These are phyloP conservation scores for Isatis tinctoria DNA, from an alignment of 345 rosid species.

Conservation along the genomic window DNA sequence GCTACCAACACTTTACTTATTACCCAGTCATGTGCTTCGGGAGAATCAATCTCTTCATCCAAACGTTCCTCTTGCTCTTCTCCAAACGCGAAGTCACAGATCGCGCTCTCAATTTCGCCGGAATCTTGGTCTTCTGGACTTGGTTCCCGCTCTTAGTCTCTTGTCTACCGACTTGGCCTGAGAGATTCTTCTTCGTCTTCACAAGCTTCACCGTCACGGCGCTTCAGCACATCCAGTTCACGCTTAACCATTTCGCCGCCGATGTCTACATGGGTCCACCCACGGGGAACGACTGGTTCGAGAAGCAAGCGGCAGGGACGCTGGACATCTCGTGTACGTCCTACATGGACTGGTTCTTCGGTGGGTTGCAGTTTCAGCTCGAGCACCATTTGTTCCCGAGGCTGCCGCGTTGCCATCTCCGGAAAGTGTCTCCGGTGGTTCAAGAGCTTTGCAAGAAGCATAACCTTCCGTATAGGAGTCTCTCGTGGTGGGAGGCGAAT, in stretches of 20 bases:
- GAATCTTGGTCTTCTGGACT: slow-evolving; percentile 75
- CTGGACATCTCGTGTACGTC: slow-evolving; percentile 65
- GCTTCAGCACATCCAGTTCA: slow-evolving; percentile 80
- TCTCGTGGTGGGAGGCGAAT: slow-evolving; percentile 80
- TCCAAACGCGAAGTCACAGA: slow-evolving; percentile 55
- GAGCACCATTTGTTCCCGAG: slow-evolving; percentile 96
- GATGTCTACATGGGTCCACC: slow-evolving; percentile 77
- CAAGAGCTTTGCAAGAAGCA: slow-evolving; percentile 90
- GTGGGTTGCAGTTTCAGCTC: slow-evolving; percentile 96
- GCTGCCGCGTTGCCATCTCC: slow-evolving; percentile 75
- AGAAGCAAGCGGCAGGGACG: slow-evolving; percentile 88
- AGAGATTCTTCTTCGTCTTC: slow-evolving; percentile 67
- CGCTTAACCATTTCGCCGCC: slow-evolving; percentile 83
- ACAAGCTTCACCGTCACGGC: slow-evolving; percentile 65
- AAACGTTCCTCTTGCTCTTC: slow-evolving; percentile 65
- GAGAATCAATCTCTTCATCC: slow-evolving; percentile 70
- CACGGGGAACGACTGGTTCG: slow-evolving; percentile 77
- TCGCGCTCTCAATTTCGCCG: slow-evolving; percentile 63
- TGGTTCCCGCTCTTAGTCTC: slow-evolving; percentile 92
- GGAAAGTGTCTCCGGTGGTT: slow-evolving; percentile 71
- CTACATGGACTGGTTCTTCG: slow-evolving; percentile 93
- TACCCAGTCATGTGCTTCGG: slow-evolving; percentile 88
- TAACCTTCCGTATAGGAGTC: slow-evolving; percentile 69
- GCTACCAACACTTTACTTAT: slow-evolving; percentile 86
- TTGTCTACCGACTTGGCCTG: slow-evolving; percentile 73